Evolutionary conservation across 2,329 filamentous ascomycete genomes (phyloP).

Genomic region (Aureobasidium melanogenum): DNA sequence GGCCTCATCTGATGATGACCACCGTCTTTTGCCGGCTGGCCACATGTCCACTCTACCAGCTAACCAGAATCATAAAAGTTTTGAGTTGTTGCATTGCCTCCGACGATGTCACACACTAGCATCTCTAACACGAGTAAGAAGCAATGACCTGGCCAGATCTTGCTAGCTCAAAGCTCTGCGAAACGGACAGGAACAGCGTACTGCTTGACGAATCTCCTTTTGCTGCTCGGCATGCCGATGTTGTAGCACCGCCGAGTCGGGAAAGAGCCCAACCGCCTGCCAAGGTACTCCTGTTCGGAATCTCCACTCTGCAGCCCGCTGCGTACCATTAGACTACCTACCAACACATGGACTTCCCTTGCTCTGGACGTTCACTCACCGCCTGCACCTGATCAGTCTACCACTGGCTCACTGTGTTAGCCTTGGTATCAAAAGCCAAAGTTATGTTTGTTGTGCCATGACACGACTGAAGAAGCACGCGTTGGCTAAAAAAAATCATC

Average conservation of each 20-base stretch:
- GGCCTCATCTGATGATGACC: not conserved
- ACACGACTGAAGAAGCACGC: not conserved
- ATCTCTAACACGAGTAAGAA: not conserved
- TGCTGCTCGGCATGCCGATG: constrained; percentile 5
- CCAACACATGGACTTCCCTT: not conserved
- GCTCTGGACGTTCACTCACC: not conserved
- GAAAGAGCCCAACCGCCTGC: not conserved
- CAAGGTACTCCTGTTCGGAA: not conserved
- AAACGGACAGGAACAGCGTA: not conserved
- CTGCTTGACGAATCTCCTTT: not conserved
- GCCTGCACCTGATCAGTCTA: not conserved
- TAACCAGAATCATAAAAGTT: not conserved
- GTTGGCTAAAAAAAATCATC: not conserved
- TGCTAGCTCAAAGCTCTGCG: not conserved
- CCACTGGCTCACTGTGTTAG: not conserved
- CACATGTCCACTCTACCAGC: not conserved
- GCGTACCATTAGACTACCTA: not conserved
- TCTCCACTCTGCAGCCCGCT: not conserved
- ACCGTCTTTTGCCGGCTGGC: not conserved
- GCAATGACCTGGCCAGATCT: not conserved
- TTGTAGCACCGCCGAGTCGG: not conserved
- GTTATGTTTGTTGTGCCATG: not conserved
- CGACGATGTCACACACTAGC: no score
- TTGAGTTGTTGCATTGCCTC: not conserved
- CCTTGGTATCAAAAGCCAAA: not conserved